Base-by-base conservation (phyloP, 2,329 filamentous ascomycete genomes). In the Talaromyces rugulosus region DNA sequence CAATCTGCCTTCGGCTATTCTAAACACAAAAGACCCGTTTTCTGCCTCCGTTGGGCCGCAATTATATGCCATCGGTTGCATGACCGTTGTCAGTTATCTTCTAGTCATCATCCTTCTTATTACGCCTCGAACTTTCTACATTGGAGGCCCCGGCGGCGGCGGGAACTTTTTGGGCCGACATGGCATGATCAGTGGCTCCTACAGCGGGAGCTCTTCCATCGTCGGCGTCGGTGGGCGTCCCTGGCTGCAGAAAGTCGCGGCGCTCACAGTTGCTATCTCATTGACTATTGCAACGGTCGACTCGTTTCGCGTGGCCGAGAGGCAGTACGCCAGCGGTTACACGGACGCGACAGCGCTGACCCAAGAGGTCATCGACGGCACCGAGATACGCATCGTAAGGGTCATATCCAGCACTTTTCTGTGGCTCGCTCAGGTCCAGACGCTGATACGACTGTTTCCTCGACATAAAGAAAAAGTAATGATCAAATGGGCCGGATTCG, bases 401-500 rank as follows among this genome's bases (percentile, higher is more conserved):
- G 87, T 98, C 67, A 92, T 99, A 66, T 98, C 94, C 18, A 92
- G 96, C 75, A 93, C 95, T 0, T 98, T 98, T 74, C 82, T 99
- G 33, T 98, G 95, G 94, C 86, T 99, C 44, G 95, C 95, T 1
- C 95, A 99, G 77, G 94, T 96, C 1, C 95, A 99, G 78, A 99
- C 95, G 0, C 79, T 99, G 62, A 98, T 98, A 68, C 89, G 95
- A 59, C 82, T 99, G 1, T 99, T 99, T 69, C 95, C 95, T 7
- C 91, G 95, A 36, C 94, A 98, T 72, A 91, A 96, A 71, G 95
- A 99, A 78, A 98, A 98, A 78, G 88, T 98, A 58, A 91, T 98
- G 67, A 99, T 99, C 78, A 98, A 98, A 79, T 99, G 94, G 94
- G 92, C 94, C 16, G 95, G 94, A 1, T 97, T 98, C 72, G 92